Percentiles rank a stretch among this genome's conserved stretches.
Conservation (phyloP, 1,139 yeast species). For the Petasospora rhodanensis region DNA sequence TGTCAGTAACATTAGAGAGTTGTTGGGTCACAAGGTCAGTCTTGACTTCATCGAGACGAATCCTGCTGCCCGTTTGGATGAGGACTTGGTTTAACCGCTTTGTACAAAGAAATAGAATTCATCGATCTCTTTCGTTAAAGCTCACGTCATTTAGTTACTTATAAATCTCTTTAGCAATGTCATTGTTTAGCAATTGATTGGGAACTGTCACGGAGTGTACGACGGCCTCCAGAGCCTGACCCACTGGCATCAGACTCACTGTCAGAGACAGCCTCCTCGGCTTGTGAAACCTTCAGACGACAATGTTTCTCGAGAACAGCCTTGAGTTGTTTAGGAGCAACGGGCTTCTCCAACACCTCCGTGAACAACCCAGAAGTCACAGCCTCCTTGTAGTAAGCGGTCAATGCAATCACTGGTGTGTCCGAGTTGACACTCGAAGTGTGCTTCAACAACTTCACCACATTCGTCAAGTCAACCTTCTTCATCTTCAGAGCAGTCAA, state of each 20-base stretch:
- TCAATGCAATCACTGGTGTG: constrained; percentile 76
- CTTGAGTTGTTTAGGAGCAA: constrained; percentile 42
- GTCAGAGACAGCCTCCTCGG: constrained; percentile 27
- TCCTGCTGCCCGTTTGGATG: constrained; percentile 96
- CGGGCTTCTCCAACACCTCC: constrained; percentile 74
- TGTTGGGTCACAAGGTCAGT: constrained; percentile 90
- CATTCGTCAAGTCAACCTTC: constrained; percentile 65
- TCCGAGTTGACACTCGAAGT: constrained; percentile 71
- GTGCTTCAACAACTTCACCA: constrained; percentile 69
- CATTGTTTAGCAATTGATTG: no score
- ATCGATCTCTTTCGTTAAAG: no score
- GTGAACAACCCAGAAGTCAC: constrained; percentile 50
- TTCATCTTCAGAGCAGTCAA: constrained; percentile 70
- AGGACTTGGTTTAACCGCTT: constrained; percentile 36
- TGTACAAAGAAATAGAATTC: no score
- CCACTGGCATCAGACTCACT: constrained; percentile 19
- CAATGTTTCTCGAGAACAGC: constrained; percentile 25
- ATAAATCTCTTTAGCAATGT: no score
- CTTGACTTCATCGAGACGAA: constrained; percentile 91
- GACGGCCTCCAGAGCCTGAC: constrained; percentile 1
- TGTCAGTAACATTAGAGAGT: constrained; percentile 90
- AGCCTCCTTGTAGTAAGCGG: constrained; percentile 72
- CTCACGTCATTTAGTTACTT: no score
- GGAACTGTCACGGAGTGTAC: no score
- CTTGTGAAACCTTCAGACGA: constrained; percentile 19